These are phyloP conservation scores for Arthonia radiata DNA, from an alignment of 495 filamentous ascomycete genomes.

Conservation along the genomic window DNA sequence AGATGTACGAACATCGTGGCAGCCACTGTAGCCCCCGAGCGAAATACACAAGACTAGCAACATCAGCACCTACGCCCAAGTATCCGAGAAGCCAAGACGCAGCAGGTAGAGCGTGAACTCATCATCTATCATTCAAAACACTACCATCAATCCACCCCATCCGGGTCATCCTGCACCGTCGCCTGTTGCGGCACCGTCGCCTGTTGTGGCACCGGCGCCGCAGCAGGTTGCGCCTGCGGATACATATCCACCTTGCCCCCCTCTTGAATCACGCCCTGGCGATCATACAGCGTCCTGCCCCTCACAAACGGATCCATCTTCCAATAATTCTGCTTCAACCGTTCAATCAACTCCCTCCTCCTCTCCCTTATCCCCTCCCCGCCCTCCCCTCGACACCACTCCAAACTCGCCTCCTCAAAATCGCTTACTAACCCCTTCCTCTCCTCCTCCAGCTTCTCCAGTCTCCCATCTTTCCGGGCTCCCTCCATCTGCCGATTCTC, in stretches of 20 bases:
- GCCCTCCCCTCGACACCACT: conserved; percentile 31
- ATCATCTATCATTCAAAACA: no score
- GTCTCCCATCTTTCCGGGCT: conserved; percentile 41
- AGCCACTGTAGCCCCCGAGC: no score
- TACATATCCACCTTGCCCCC: conserved; percentile 50
- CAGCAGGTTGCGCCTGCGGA: no score
- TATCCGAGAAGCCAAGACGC: no score
- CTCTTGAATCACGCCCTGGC: conserved; percentile 38
- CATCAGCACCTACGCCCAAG: no score
- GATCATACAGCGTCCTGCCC: conserved; percentile 48
- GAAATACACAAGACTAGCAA: no score
- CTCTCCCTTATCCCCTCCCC: conserved; percentile 16
- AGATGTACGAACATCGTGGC: no score
- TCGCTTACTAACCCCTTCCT: conserved; percentile 36
- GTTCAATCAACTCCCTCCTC: conserved; percentile 28
- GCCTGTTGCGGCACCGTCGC: no score
- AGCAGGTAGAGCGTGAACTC: no score
- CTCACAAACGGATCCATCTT: conserved; percentile 35
- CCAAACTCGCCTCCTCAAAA: conserved; percentile 42
- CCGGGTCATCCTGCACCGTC: no score
- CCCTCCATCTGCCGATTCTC: conserved; percentile 56
- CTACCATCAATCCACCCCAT: no score
- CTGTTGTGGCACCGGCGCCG: no score
- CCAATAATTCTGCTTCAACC: conserved; percentile 63
- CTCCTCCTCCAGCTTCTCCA: conserved; percentile 31